Conservation (phyloP, 2,329 filamentous ascomycete species). For the Niveomyces coronatus region DNA sequence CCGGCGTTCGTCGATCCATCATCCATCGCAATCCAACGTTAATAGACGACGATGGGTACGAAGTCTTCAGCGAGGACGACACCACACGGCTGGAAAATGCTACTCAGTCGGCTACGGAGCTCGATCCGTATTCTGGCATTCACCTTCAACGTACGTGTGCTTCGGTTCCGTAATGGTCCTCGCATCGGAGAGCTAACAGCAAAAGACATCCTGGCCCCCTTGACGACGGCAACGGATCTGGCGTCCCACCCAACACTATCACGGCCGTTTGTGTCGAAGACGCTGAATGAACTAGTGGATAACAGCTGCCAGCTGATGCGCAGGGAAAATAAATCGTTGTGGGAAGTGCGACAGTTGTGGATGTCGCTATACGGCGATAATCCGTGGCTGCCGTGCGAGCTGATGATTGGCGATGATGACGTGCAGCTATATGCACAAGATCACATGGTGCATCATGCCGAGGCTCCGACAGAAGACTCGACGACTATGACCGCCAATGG, state of each 20-base stretch:
- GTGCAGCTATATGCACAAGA: constrained; percentile 43
- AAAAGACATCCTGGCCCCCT: constrained; percentile 61
- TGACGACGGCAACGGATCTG: constrained; percentile 65
- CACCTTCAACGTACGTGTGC: constrained; percentile 54
- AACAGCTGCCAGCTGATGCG: constrained; percentile 63
- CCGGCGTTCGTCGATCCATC: constrained; percentile 61
- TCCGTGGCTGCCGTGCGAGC: constrained; percentile 52
- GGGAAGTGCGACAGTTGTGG: constrained; percentile 64
- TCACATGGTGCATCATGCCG: constrained; percentile 28
- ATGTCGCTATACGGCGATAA: constrained; percentile 67
- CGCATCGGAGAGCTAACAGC: constrained; percentile 19
- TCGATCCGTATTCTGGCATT: constrained; percentile 65
- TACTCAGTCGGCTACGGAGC: constrained; percentile 51
- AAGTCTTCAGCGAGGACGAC: constrained; percentile 63
- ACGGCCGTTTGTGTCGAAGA: constrained; percentile 62
- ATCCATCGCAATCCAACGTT: constrained; percentile 64
- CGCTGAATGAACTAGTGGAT: constrained; percentile 58
- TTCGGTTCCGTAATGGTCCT: not conserved
- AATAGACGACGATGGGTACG: constrained; percentile 69
- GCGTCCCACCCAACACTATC: constrained; percentile 65
- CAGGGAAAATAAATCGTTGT: constrained; percentile 62
- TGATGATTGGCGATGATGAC: constrained; percentile 47
- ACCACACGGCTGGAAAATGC: constrained; percentile 53
- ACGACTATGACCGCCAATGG: constrained; percentile 13
- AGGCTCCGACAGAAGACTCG: constrained; percentile 20